Evolutionary conservation across 306 rosid genomes (phyloP).

Genomic region (Sophora flavescens): DNA sequence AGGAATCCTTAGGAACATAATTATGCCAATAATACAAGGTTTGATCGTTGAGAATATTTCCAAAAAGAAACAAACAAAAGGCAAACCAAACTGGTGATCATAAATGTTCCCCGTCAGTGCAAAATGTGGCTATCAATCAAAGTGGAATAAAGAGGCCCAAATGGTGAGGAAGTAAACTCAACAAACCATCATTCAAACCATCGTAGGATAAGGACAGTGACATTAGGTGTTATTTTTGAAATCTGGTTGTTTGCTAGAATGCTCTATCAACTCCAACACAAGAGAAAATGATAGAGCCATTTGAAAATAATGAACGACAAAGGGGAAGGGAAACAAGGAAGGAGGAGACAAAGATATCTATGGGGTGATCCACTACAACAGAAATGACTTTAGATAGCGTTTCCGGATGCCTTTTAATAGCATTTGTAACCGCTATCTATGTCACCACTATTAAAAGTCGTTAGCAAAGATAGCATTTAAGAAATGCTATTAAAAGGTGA

Average conservation of each 20-base stretch:
- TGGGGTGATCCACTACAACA: slow-evolving; percentile 46
- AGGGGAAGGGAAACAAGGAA: no score
- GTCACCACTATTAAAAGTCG: no score
- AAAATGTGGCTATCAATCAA: slow-evolving; percentile 35
- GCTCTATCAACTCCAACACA: background rate
- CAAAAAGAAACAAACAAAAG: slow-evolving; percentile 19
- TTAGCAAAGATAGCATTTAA: no score
- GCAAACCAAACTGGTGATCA: background rate
- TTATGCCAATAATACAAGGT: slow-evolving; percentile 18
- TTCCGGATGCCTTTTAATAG: no score
- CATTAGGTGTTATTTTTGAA: slow-evolving; percentile 35
- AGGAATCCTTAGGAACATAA: slow-evolving; percentile 22
- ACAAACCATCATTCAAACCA: slow-evolving; percentile 3
- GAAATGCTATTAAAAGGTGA: no score
- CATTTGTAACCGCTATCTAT: no score
- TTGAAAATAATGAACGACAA: slow-evolving; percentile 26
- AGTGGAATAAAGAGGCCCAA: background rate
- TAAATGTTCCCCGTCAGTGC: background rate
- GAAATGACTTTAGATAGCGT: no score
- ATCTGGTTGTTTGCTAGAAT: slow-evolving; percentile 37
- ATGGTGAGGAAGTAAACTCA: slow-evolving; percentile 29
- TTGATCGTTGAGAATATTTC: slow-evolving; percentile 11
- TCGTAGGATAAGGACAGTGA: slow-evolving; percentile 8
- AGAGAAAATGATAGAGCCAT: slow-evolving; percentile 38
- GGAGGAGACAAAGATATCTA: slow-evolving; percentile 45